phyloP scores from a whole-genome alignment of 306 rosid species.

The Amphicarpaea edgeworthii region DNA sequence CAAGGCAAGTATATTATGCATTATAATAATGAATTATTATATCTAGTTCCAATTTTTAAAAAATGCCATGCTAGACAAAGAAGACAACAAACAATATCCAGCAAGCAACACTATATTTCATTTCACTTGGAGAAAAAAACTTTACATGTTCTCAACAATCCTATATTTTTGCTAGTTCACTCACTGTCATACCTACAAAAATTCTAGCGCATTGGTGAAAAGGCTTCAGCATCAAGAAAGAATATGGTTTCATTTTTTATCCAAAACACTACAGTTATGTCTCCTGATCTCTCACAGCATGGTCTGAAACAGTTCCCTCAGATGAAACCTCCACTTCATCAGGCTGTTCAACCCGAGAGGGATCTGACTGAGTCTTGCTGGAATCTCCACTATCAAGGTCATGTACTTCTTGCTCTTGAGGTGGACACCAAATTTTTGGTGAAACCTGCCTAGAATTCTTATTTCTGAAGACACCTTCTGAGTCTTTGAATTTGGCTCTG shows the following conservation, averaged over 20 bases:
- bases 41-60: conserved; percentile 26
- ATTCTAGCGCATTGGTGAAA: conserved; percentile 73
- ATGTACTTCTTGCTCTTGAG: conserved; percentile 49
- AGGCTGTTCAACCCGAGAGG: conserved; percentile 63
- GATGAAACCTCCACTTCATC: conserved; percentile 77
- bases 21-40: neutral
- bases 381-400: conserved; percentile 74
- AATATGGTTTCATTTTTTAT: conserved; percentile 59
- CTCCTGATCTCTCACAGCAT: conserved; percentile 73
- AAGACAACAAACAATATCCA: conserved; percentile 45
- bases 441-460: conserved; percentile 52
- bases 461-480: conserved; percentile 53
- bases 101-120: conserved; percentile 79
- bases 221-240: conserved; percentile 67
- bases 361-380: conserved; percentile 91
- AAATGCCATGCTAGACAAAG: conserved; percentile 41
- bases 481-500: conserved; percentile 57
- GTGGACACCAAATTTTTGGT: conserved; percentile 48
- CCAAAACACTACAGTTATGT: conserved; percentile 57
- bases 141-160: conserved; percentile 73
- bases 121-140: conserved; percentile 67
- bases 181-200: conserved; percentile 87
- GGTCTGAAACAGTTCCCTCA: conserved; percentile 95
- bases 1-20: too few relatives aligned
- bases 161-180: conserved; percentile 68